These are phyloP conservation scores for Ascodesmis nigricans DNA, from an alignment of 495 filamentous ascomycete genomes.

Conservation along the genomic window DNA sequence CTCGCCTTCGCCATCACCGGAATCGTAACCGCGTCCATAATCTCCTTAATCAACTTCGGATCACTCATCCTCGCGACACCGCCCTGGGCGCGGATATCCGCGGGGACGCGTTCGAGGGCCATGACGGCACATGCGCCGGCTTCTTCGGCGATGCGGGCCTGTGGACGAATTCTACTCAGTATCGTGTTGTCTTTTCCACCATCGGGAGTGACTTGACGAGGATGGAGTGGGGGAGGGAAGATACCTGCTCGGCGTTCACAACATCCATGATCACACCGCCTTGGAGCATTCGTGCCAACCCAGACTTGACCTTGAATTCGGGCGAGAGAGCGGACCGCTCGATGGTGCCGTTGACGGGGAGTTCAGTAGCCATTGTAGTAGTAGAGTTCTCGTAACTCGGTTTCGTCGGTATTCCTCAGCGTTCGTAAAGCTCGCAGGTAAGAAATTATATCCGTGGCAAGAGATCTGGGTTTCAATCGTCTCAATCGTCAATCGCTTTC, in stretches of 20 bases:
- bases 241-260: slow-evolving; percentile 71
- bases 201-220: background rate
- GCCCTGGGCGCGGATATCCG: slow-evolving; percentile 80
- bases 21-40: slow-evolving; percentile 91
- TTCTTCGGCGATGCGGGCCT: slow-evolving; percentile 91
- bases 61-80: slow-evolving; percentile 96
- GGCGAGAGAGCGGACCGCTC: slow-evolving; percentile 17
- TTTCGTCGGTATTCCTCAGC: too few species aligned
- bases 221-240: slow-evolving; percentile 4
- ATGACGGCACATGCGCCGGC: slow-evolving; percentile 92
- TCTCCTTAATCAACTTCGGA: slow-evolving; percentile 84
- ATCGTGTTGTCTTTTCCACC: background rate
- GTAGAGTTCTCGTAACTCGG: too few species aligned
- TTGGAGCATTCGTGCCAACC: slow-evolving; percentile 90
- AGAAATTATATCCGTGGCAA: too few species aligned
- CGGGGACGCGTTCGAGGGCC: slow-evolving; percentile 93
- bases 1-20: slow-evolving; percentile 98
- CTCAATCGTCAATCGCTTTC: too few species aligned
- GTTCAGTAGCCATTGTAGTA: slow-evolving; percentile 8
- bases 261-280: slow-evolving; percentile 99
- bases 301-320: slow-evolving; percentile 67
- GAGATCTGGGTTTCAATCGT: too few species aligned
- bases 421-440: too few species aligned
- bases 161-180: background rate
- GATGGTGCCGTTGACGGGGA: slow-evolving; percentile 20